Evolutionary conservation across 768 basidiomycete genomes (phyloP).

Genomic region (Neoboletus brunneissimus): DNA sequence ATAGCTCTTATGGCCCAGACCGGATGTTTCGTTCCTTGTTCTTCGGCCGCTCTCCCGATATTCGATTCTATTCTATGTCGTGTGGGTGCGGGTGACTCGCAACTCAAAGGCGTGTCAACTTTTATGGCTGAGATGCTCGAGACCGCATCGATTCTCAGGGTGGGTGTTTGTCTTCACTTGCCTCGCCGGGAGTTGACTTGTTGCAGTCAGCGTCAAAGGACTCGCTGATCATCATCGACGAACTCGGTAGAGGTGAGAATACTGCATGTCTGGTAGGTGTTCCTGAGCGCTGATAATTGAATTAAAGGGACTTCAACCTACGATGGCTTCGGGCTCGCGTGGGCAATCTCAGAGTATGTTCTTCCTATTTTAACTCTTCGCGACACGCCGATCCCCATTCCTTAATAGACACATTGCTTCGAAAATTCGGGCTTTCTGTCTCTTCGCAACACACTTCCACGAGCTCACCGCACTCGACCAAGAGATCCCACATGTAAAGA

Average conservation of each 20-base stretch:
- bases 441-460: constrained; percentile 98
- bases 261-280: not conserved
- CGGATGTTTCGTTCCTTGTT: constrained; percentile 93
- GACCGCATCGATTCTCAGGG: constrained; percentile 90
- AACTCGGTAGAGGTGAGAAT: constrained; percentile 77
- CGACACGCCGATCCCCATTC: not conserved
- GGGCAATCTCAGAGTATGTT: constrained; percentile 95
- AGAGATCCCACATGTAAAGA: constrained; percentile 83
- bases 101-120: constrained; percentile 95
- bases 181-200: not conserved
- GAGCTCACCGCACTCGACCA: constrained; percentile 92
- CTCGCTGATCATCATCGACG: constrained; percentile 96
- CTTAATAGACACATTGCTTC: constrained; percentile 81
- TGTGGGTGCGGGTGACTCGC: constrained; percentile 97
- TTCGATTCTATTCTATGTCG: constrained; percentile 95
- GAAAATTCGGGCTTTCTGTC: constrained; percentile 87
- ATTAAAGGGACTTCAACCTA: constrained; percentile 86
- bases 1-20: constrained; percentile 95
- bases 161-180: constrained; percentile 33
- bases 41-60: constrained; percentile 80
- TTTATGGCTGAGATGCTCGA: constrained; percentile 99
- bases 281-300: constrained; percentile 1
- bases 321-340: constrained; percentile 96
- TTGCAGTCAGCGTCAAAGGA: constrained; percentile 83
- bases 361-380: not conserved